phyloP scores from a whole-genome alignment of 208 protist genomes.

The Acanthamoeba castellanii region DNA sequence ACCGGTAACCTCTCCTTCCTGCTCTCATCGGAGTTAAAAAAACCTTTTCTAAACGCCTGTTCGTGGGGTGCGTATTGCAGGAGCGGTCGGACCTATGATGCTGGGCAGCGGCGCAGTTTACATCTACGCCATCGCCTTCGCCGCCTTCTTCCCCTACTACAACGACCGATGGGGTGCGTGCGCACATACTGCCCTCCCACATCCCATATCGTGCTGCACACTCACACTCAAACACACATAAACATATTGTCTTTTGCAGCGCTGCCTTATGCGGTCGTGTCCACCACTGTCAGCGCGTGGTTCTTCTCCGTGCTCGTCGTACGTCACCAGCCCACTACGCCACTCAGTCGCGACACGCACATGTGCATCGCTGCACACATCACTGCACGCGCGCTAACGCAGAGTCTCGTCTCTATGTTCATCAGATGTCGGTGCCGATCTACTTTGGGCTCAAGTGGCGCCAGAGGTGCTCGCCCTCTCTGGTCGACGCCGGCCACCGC shows the following conservation, averaged over 20 bases:
- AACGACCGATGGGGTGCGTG: conserved; percentile 34
- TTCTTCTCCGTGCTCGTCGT: background rate
- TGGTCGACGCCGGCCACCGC: too few species aligned
- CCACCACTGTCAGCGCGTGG: background rate
- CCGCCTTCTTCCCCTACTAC: background rate
- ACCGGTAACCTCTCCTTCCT: background rate
- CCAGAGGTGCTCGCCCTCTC: background rate
- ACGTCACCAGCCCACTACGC: too few species aligned
- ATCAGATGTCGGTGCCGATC: background rate
- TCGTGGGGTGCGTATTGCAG: background rate
- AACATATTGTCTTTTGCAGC: too few species aligned
- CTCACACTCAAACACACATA: too few species aligned
- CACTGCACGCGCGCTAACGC: background rate
- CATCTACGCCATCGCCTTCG: conserved; percentile 1
- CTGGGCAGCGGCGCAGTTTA: conserved; percentile 31
- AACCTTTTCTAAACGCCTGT: background rate
- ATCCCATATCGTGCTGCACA: too few species aligned
- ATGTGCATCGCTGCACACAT: background rate
- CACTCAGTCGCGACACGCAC: too few species aligned
- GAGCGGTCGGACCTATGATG: conserved; percentile 61
- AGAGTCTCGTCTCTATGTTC: too few species aligned
- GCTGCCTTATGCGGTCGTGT: background rate
- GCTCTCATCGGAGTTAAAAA: background rate
- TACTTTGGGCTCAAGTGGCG: background rate
- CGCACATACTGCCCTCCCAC: too few species aligned